A percentile compares a stretch with the other conserved stretches of the same genome.
Evolutionary conservation across 1,139 yeast genomes (phyloP).

Genomic region (Yamadazyma diospyri): DNA sequence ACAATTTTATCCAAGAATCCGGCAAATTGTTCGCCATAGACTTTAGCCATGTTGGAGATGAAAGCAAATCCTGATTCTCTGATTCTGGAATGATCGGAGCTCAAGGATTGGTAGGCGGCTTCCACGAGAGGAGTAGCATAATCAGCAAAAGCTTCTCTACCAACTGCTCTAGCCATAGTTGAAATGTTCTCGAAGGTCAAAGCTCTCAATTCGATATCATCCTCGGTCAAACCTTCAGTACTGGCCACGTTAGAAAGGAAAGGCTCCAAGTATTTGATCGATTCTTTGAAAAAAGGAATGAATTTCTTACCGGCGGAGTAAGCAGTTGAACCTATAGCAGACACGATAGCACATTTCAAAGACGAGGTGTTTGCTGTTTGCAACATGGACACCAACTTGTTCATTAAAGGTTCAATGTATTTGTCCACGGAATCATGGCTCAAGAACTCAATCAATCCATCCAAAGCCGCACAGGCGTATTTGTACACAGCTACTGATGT

Average conservation of each 20-base stretch:
- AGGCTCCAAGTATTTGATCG: conserved; percentile 78
- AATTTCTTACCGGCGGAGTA: conserved; percentile 89
- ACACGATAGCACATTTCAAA: conserved; percentile 83
- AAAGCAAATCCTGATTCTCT: conserved; percentile 96
- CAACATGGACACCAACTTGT: conserved; percentile 81
- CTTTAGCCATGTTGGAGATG: conserved; percentile 91
- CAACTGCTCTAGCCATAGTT: conserved; percentile 95
- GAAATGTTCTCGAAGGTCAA: conserved; percentile 90
- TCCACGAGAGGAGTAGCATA: conserved; percentile 87
- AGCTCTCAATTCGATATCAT: conserved; percentile 83
- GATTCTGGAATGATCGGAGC: conserved; percentile 76
- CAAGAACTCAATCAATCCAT: conserved; percentile 88
- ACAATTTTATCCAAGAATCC: conserved; percentile 79
- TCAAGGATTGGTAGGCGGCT: conserved; percentile 79
- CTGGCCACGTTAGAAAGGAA: conserved; percentile 62
- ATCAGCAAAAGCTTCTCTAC: conserved; percentile 80
- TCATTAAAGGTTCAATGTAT: conserved; percentile 86
- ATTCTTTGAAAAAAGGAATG: conserved; percentile 78
- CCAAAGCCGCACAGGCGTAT: conserved; percentile 87
- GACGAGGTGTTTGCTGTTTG: conserved; percentile 62
- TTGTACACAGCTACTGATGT: conserved; percentile 81
- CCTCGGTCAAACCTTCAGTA: conserved; percentile 71
- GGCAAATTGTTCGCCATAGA: conserved; percentile 85
- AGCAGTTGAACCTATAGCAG: conserved; percentile 97
- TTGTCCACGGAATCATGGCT: conserved; percentile 78